Percentiles rank a stretch among this genome's conserved stretches.
Evolutionary conservation across 2,329 filamentous ascomycete genomes (phyloP).

Genomic region (Fusarium sp.): DNA sequence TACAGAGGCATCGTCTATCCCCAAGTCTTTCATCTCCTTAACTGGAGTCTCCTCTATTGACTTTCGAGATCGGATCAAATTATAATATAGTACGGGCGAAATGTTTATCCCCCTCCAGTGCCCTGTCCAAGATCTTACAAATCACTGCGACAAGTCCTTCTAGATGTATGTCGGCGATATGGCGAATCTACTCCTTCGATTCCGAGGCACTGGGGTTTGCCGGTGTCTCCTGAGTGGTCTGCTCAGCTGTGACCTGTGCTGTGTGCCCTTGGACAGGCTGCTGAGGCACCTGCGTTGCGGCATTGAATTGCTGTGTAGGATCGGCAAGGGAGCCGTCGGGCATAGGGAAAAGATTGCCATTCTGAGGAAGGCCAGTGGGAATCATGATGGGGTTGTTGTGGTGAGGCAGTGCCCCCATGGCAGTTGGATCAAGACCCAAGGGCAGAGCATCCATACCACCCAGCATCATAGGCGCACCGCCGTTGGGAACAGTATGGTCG

Average conservation of each 20-base stretch:
- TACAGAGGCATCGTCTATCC: constrained; percentile 46
- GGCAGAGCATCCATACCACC: constrained; percentile 39
- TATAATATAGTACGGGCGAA: constrained; percentile 1
- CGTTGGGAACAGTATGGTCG: constrained; percentile 39
- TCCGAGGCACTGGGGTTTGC: constrained; percentile 11
- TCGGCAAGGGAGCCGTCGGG: constrained; percentile 25
- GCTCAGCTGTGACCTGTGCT: constrained; percentile 16
- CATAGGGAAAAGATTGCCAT: constrained; percentile 31
- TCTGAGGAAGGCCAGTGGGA: constrained; percentile 27
- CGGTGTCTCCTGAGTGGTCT: constrained; percentile 20
- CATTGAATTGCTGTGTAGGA: constrained; percentile 28
- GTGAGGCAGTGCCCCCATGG: constrained; percentile 41
- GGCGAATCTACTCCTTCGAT: constrained; percentile 5
- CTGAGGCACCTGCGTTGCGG: constrained; percentile 4
- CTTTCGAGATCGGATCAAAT: constrained; percentile 12
- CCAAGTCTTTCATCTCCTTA: constrained; percentile 4
- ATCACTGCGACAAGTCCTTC: neutral
- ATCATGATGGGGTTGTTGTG: constrained; percentile 44
- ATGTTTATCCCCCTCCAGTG: neutral
- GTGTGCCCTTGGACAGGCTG: constrained; percentile 16
- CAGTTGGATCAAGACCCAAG: constrained; percentile 41
- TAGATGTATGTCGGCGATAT: constrained; percentile 2
- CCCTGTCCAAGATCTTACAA: constrained; percentile 10
- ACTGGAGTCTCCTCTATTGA: constrained; percentile 5
- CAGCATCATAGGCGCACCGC: constrained; percentile 40